A percentile compares a stretch with the other conserved stretches of the same genome.
Conservation (phyloP, 768 basidiomycete species). For the Amanita rubescens region DNA sequence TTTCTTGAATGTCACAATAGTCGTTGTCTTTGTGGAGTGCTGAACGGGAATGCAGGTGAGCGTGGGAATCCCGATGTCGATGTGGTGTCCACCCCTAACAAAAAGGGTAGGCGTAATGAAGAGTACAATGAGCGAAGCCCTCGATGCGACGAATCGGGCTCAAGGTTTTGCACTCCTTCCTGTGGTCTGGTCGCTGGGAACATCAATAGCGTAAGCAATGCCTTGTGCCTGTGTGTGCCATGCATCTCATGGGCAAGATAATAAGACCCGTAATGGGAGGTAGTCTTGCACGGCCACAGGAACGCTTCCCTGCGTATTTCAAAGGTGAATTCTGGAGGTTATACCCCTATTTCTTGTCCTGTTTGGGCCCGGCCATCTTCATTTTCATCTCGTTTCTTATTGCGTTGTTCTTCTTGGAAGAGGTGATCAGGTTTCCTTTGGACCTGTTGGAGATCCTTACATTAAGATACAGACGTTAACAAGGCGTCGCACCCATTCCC, state of each 20-base stretch:
- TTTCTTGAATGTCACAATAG: constrained; percentile 21
- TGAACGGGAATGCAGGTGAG: constrained; percentile 63
- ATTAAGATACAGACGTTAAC: not conserved
- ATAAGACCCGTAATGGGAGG: constrained; percentile 68
- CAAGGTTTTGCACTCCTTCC: constrained; percentile 35
- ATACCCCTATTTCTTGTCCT: constrained; percentile 76
- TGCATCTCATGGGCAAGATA: constrained; percentile 11
- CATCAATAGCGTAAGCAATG: constrained; percentile 32
- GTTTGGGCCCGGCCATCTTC: constrained; percentile 32
- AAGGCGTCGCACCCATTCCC: not conserved
- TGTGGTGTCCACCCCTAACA: too few relatives aligned
- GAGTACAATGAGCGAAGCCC: constrained; percentile 60
- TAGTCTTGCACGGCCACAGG: constrained; percentile 52
- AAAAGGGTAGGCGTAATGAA: constrained; percentile 55
- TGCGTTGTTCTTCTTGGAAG: constrained; percentile 32
- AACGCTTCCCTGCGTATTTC: constrained; percentile 58
- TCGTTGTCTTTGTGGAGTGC: constrained; percentile 61
- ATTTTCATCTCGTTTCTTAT: constrained; percentile 27
- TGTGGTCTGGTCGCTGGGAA: constrained; percentile 36
- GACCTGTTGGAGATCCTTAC: not conserved
- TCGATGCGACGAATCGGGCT: constrained; percentile 51
- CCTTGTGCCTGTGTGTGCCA: constrained; percentile 17
- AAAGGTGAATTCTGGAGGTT: constrained; percentile 46
- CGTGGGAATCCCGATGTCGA: too few relatives aligned
- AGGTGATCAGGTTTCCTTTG: constrained; percentile 23